A percentile compares a stretch with the other conserved stretches of the same genome.
These are phyloP conservation scores for Phytopythium aichiense DNA, from an alignment of 352 stramenopile genomes.

Conservation along the genomic window DNA sequence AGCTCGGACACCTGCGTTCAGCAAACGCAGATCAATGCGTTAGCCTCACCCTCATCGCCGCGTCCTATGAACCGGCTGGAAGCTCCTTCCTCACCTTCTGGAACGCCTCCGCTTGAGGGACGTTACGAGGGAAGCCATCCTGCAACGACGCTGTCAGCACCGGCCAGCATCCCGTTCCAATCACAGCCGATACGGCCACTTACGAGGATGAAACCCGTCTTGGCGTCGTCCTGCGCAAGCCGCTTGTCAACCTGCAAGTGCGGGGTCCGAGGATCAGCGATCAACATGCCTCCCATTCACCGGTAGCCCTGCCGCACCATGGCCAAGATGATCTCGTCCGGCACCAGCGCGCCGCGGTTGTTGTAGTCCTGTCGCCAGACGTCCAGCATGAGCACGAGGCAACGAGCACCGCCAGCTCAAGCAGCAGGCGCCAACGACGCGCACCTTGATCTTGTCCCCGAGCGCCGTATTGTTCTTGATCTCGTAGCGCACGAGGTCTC, in stretches of 20 bases:
- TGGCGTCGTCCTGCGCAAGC: slow-evolving; percentile 59
- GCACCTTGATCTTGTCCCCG: slow-evolving; percentile 71
- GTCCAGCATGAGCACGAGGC: not conserved
- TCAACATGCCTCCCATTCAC: not conserved
- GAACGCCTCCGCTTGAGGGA: slow-evolving; percentile 85
- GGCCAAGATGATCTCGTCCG: slow-evolving; percentile 86
- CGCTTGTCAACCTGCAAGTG: slow-evolving; percentile 58
- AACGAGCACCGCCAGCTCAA: not conserved
- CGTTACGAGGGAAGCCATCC: slow-evolving; percentile 87
- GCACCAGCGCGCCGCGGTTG: slow-evolving; percentile 77
- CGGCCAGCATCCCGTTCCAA: not conserved
- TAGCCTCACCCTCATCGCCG: not conserved
- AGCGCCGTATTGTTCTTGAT: slow-evolving; percentile 79
- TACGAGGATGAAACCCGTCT: slow-evolving; percentile 81
- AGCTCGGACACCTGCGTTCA: slow-evolving; percentile 40
- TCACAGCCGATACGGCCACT: not conserved
- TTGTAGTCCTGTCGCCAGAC: slow-evolving; percentile 58
- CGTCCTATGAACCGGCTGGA: not conserved
- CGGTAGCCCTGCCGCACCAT: slow-evolving; percentile 42
- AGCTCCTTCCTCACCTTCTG: slow-evolving; percentile 24
- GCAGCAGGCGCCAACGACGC: not conserved
- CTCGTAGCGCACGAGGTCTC: slow-evolving; percentile 86
- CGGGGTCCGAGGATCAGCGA: not conserved
- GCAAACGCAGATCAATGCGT: slow-evolving; percentile 1
- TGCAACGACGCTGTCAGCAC: slow-evolving; percentile 7